Evolutionary conservation across 108 stramenopile genomes (phyloP), one percentile per base, ranked within the genome.

Genomic region (Poteriospumella lacustris): DNA sequence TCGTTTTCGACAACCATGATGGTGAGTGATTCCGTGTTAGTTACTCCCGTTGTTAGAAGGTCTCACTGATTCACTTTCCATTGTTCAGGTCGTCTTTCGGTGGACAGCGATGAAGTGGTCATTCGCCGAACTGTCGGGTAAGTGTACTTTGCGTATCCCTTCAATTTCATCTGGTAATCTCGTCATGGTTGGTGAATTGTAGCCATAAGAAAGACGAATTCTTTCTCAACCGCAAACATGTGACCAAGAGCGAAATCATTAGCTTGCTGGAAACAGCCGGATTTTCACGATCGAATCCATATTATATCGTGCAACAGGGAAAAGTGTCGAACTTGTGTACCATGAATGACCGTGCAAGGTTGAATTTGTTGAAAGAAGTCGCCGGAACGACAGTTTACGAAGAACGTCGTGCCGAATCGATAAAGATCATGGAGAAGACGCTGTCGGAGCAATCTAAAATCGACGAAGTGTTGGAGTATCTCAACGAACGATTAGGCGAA

Each of bases 1-100:
- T 99, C 44, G 93, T 98, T 41, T 98, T 99, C 83, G 99, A 99
- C 88, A 98, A 99, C 82, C 88, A 91, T 19, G 96, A 97, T 73
- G 84, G 84, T 58, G n/a, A 73, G 47, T 38, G 28, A 29, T 19
- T 5, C 31, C 5, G 38, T 34, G 19, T 42, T 73, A 3, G 3
- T 52, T 56, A 3, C 41, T 73, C 31, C 31, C 9, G 5, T 38
- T 26, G 70, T 5, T 44, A 34, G 26, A 28, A 33, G 12, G 3
- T 73, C 3, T 42, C 26, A 9, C 5, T 12, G 5, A 5, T 3
- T 64, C 9, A 12, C 31, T 58, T 52, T 75, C 5, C 29, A 44
- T 28, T 33, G 28, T 64, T 69, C 2, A 31, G 86, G 92, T 44
- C 91, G 98, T 0, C 88, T 98, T 68, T 82, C 90, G 2, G 67